Evolutionary conservation across 2,329 filamentous ascomycete species (phyloP), one percentile per base, ranked within the genome.

Genomic region (Xylariales sp.): DNA sequence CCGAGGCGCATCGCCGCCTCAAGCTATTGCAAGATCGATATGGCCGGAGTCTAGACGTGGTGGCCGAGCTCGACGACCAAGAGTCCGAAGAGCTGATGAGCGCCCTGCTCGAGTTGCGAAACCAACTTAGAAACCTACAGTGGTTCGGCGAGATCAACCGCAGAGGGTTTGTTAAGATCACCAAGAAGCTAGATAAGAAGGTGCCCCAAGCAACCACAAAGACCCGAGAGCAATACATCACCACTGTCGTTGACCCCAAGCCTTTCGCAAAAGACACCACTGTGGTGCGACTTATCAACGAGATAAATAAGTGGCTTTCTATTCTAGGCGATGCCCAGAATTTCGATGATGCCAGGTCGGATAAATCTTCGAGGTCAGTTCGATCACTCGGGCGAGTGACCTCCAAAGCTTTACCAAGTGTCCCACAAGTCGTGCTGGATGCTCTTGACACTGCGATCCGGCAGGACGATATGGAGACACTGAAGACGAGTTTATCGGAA

Each of bases 81-180:
- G 96, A 99, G 81, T 86, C 91, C 50, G 93, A 97, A 79, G 96
- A 99, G 80, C 85, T 98, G 54, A 92, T 97, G 83, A 93, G 92
- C 43, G 94, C 94, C 43, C 84, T 99, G 58, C 87, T 98, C 39
- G 96, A 99, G 80, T 85, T 98, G 68, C 89, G 96, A 65, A 91
- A 90, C 60, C 93, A 97, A 77, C 82, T 98, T 72, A 88, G 96
- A 67, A 98, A 98, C 76, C 84, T 99, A 60, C 93, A 97, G 79
- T 98, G 94, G 94, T 99, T 98, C 78, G 95, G 94, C 57, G 95
- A 98, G 81, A 95, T 98, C 76, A 99, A 99, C 80, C 89, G 94
- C 60, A 87, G 93, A 71, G 96, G 96, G 1, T 99, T 99, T 76
- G 89, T 97, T 79, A 99, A 99, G 83, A 99, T 99, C 80, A 97